These are phyloP conservation scores for Termitomyces sp. DNA, from an alignment of 768 basidiomycete species.

Conservation along the genomic window DNA sequence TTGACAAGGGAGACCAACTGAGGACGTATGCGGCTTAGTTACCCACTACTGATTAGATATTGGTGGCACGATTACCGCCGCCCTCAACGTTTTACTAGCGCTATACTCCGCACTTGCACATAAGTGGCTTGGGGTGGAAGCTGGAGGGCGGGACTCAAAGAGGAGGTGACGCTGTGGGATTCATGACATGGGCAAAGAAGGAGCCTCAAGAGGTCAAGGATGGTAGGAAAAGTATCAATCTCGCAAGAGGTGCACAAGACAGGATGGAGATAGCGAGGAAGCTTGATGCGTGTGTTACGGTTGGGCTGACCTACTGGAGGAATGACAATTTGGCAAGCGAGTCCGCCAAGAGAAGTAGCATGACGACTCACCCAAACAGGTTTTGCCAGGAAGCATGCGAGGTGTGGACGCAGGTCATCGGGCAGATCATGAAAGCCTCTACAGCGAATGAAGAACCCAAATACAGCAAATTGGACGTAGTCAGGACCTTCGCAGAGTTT, in stretches of 20 bases:
- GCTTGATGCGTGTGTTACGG: too few species aligned
- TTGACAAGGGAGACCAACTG: constrained; percentile 17
- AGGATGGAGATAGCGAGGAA: constrained; percentile 55
- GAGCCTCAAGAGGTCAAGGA: constrained; percentile 68
- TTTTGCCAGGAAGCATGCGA: constrained; percentile 38
- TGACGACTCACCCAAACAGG: constrained; percentile 36
- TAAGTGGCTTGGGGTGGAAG: constrained; percentile 98
- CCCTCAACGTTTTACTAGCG: constrained; percentile 33
- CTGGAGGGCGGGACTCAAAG: constrained; percentile 56
- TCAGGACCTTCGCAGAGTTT: too few species aligned
- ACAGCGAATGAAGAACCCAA: neutral
- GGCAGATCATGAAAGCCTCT: constrained; percentile 26
- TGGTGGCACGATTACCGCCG: constrained; percentile 28
- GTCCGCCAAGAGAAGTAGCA: constrained; percentile 35
- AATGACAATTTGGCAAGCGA: too few species aligned
- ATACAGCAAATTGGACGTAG: neutral
- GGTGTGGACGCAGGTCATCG: constrained; percentile 32
- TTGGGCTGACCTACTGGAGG: too few species aligned
- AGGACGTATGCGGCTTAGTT: constrained; percentile 14
- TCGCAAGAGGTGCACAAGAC: constrained; percentile 40
- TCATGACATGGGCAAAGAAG: constrained; percentile 67
- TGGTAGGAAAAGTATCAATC: constrained; percentile 31
- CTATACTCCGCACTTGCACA: constrained; percentile 71
- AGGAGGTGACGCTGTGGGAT: constrained; percentile 80
- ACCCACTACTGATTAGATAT: constrained; percentile 24